These are phyloP conservation scores for Capsella bursapastoris DNA, from an alignment of 345 rosid genomes.

Conservation along the genomic window DNA sequence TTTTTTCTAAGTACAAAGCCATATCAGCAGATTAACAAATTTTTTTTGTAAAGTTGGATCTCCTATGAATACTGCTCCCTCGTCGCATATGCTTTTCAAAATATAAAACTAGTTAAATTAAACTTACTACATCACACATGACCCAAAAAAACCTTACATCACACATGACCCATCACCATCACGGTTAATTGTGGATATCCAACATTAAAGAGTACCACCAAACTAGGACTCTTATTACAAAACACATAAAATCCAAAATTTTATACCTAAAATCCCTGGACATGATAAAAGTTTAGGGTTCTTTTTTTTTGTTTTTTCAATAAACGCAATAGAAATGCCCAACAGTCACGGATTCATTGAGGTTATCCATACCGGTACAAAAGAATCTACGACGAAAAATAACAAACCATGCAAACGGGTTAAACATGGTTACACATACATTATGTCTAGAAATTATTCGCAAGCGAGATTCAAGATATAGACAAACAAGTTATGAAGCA, in stretches of 20 bases:
- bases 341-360: not conserved
- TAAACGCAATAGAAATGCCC: not conserved
- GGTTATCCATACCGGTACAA: not conserved
- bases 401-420: not conserved
- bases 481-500: not conserved
- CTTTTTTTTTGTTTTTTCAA: not conserved
- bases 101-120: constrained; percentile 11
- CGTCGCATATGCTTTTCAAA: constrained; percentile 19
- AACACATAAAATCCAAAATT: constrained; percentile 1
- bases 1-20: not conserved
- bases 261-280: not conserved
- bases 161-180: constrained; percentile 38
- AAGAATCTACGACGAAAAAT: not conserved
- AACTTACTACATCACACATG: constrained; percentile 32
- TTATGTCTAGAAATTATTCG: not conserved
- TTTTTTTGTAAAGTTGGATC: constrained; percentile 26
- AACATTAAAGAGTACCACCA: constrained; percentile 33
- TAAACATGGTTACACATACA: not conserved
- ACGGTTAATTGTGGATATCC: constrained; percentile 14
- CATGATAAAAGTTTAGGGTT: not conserved
- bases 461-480: not conserved
- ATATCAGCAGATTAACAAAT: constrained; percentile 12
- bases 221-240: constrained; percentile 30
- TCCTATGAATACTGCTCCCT: constrained; percentile 29
- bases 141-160: constrained; percentile 22